A percentile compares a stretch with the other conserved stretches of the same genome.
Evolutionary conservation across 768 basidiomycete genomes (phyloP).

Genomic region (Mycena vulgaris): DNA sequence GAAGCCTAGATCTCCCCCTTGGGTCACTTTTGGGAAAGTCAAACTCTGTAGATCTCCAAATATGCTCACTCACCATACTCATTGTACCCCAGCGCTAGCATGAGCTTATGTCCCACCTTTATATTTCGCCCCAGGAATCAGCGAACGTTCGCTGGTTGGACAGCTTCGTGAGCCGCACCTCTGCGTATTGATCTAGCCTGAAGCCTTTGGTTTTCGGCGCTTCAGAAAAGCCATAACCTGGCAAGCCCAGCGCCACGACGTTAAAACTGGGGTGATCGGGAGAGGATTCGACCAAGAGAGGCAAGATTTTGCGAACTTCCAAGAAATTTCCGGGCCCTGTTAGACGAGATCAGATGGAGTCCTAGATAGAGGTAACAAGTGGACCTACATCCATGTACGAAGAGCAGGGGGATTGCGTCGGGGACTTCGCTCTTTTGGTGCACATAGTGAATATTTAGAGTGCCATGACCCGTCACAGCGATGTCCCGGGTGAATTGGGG

Average conservation of each 20-base stretch:
- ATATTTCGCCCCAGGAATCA: conserved; percentile 20
- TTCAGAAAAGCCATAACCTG: conserved; percentile 75
- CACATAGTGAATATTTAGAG: conserved; percentile 68
- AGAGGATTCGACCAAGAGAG: conserved; percentile 60
- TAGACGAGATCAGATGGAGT: background rate
- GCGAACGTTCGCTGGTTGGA: conserved; percentile 17
- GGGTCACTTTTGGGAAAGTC: conserved; percentile 49
- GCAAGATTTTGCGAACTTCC: conserved; percentile 71
- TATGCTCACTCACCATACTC: conserved; percentile 48
- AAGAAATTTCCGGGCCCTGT: conserved; percentile 75
- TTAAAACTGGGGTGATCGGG: conserved; percentile 71
- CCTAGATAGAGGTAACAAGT: background rate
- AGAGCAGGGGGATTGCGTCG: conserved; percentile 72
- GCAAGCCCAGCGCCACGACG: conserved; percentile 71
- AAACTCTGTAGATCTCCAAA: background rate
- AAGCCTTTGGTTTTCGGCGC: conserved; percentile 70
- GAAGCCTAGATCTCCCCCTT: conserved; percentile 62
- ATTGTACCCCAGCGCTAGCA: conserved; percentile 54
- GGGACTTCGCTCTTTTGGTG: conserved; percentile 63
- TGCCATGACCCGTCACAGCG: conserved; percentile 61
- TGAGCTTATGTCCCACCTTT: conserved; percentile 52
- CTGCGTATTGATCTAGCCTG: conserved; percentile 59
- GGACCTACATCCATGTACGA: conserved; percentile 70
- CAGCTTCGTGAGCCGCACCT: conserved; percentile 55
- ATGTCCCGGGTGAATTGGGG: conserved; percentile 72